Conservation (phyloP, 345 rosid species). For the Bruguiera sexangula region DNA sequence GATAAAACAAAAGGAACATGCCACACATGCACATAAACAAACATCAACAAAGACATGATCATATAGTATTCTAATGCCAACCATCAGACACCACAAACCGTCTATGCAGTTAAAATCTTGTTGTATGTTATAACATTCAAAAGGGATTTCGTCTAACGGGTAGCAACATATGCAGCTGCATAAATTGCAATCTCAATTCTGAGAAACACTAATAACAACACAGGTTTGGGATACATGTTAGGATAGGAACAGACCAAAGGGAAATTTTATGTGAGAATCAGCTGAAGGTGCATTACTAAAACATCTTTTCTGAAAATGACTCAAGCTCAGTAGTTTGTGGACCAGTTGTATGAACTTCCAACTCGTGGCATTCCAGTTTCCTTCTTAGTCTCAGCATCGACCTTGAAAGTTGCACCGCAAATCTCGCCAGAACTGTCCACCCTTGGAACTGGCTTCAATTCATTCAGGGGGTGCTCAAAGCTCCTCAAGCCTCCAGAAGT, state of each 20-base stretch:
- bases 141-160: constrained; percentile 17
- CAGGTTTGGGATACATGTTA: constrained; percentile 13
- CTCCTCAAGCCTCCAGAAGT: constrained; percentile 91
- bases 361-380: constrained; percentile 76
- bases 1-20: no score
- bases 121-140: constrained; percentile 20
- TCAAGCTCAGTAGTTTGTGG: constrained; percentile 42
- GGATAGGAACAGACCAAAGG: constrained; percentile 2
- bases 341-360: constrained; percentile 87
- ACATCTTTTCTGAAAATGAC: constrained; percentile 9
- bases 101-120: constrained; percentile 15
- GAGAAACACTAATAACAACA: neutral
- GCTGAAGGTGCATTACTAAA: constrained; percentile 19
- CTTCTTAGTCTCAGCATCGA: constrained; percentile 72
- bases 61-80: no score
- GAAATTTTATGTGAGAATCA: constrained; percentile 4
- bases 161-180: constrained; percentile 33
- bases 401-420: constrained; percentile 74
- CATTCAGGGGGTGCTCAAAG: constrained; percentile 74
- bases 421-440: constrained; percentile 86
- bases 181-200: constrained; percentile 5
- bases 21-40: no score
- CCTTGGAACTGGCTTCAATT: constrained; percentile 83
- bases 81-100: neutral
- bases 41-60: no score